Percentiles rank a stretch among this genome's conserved stretches.
phyloP scores from a whole-genome alignment of 1,284 basidiomycete species.

The Apiotrichum porosum region DNA sequence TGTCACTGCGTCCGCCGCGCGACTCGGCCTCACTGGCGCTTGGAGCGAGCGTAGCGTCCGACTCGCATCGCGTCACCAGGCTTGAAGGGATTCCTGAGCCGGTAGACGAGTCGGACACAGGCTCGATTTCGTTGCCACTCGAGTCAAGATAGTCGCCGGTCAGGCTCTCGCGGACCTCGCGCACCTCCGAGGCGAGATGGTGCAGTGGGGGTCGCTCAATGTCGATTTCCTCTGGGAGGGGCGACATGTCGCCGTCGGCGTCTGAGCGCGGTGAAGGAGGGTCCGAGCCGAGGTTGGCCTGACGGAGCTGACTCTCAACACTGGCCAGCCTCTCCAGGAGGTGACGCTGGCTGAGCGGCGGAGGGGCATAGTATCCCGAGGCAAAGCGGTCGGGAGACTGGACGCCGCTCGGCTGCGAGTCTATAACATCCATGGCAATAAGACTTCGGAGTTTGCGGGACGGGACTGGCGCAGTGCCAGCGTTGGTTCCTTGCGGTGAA shows the following conservation, averaged over 20 bases:
- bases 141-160: slow-evolving; percentile 1
- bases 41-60: slow-evolving; percentile 11
- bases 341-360: slow-evolving; percentile 52
- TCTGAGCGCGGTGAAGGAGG: background rate
- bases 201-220: background rate
- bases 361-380: slow-evolving; percentile 60
- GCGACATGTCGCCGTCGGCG: background rate
- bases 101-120: too few relatives aligned
- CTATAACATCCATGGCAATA: background rate
- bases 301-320: slow-evolving; percentile 11
- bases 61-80: background rate
- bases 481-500: slow-evolving; percentile 17
- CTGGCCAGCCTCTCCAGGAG: slow-evolving; percentile 35
- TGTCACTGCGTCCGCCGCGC: background rate
- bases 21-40: background rate
- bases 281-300: background rate
- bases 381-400: slow-evolving; percentile 71
- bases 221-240: background rate
- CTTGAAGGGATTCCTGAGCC: too few relatives aligned
- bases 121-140: background rate
- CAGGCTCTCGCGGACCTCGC: background rate
- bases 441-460: slow-evolving; percentile 3
- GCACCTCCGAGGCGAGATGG: slow-evolving; percentile 2
- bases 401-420: slow-evolving; percentile 51
- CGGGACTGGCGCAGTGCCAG: slow-evolving; percentile 2